Evolutionary conservation across 1,139 yeast genomes (phyloP), one percentile per base, ranked within the genome.

Genomic region (Taiozyma sp.): DNA sequence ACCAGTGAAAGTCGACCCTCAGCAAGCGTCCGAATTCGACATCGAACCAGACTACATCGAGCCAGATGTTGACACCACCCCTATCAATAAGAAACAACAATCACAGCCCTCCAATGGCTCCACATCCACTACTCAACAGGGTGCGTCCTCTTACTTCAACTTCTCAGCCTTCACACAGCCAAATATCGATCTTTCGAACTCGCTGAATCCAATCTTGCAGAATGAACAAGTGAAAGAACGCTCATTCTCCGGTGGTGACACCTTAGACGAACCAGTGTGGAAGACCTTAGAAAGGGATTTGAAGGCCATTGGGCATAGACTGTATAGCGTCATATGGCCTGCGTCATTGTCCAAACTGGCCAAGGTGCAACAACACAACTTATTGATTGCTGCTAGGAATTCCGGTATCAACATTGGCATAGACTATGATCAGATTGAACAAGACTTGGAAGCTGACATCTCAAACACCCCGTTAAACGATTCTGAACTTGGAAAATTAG

Each of bases 231-330:
- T 85, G 30, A 77, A 79, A 56, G 93, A 85, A 63, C 78, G 88
- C 41, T 84, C 88, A 56, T 88, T 84, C 65, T 70, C 85, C 30
- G 96, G 96, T 2, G 93, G 95, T 42, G 89, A 87, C 63, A 88
- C 96, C 1, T 70, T 88, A 16, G 95, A 88, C 65, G 96, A 88
- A 69, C 89, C 95, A 0, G 90, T 88, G 4, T 67, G 77, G 61
- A 73, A 77, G 16, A 88, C 96, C 0, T 68, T 88, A 46, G 71
- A 77, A 58, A 74, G 96, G 52, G 96, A 88, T 63, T 62, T 87
- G 39, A 65, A 73, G 29, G 83, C 83, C 26, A 86, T 88, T 49
- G 88, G 85, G 6, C 74, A 74, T 43, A 72, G 90, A 50, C 71
- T 88, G 44, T 71, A 80, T 29, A 81, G 83, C 37, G 90, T 88